A percentile compares a stretch with the other conserved stretches of the same genome.
Evolutionary conservation across 257 asterid species (phyloP).

Genomic region (Solanum dulcamara): DNA sequence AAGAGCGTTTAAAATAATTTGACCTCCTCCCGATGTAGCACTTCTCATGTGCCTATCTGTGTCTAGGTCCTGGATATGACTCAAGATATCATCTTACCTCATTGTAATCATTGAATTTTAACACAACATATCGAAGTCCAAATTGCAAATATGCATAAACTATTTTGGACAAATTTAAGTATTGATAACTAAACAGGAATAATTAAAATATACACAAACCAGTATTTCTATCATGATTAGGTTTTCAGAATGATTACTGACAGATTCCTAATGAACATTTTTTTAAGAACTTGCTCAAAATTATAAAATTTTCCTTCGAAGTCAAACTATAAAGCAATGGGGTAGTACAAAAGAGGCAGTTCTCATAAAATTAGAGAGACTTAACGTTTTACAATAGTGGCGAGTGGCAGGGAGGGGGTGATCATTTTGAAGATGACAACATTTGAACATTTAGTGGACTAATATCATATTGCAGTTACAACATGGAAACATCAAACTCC

Average conservation of each 20-base stretch:
- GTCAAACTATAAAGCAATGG: neutral
- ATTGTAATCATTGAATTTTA: neutral
- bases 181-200: neutral
- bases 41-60: neutral
- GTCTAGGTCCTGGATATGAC: neutral
- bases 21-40: neutral
- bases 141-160: neutral
- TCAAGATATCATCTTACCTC: neutral
- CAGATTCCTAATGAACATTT: neutral
- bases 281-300: neutral
- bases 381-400: neutral
- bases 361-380: neutral
- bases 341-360: neutral
- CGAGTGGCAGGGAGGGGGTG: neutral
- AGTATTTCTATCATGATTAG: neutral
- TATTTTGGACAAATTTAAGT: neutral
- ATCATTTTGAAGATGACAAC: neutral
- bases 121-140: neutral
- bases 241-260: neutral
- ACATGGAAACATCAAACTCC: neutral
- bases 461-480: neutral
- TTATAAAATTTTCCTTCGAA: neutral
- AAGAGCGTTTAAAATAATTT: neutral
- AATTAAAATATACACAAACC: neutral
- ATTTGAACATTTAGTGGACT: neutral